phyloP scores from a whole-genome alignment of 2,329 filamentous ascomycete species.

The Epichloe scottii region DNA sequence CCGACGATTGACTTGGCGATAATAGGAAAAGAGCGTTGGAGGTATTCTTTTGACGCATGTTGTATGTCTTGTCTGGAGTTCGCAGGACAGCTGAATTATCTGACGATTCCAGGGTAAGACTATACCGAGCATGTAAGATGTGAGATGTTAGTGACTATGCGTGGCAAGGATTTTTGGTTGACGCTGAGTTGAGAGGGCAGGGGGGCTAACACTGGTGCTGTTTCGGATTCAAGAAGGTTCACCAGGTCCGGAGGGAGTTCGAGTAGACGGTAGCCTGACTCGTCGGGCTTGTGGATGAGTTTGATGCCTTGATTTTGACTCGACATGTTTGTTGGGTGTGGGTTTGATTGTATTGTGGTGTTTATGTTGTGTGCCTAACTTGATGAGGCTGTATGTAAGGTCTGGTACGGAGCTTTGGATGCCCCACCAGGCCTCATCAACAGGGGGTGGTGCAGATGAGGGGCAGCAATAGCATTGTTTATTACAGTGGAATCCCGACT shows the following conservation, averaged over 20 bases:
- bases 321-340: conserved; percentile 25
- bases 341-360: neutral
- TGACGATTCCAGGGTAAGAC: conserved; percentile 36
- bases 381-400: neutral
- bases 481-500: neutral
- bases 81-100: conserved; percentile 38
- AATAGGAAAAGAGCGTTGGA: conserved; percentile 53
- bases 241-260: conserved; percentile 49
- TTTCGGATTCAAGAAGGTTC: conserved; percentile 38
- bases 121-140: conserved; percentile 11
- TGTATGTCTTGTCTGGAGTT: conserved; percentile 39
- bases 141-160: neutral
- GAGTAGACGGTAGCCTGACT: conserved; percentile 44
- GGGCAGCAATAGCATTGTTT: neutral
- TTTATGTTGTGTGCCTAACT: neutral
- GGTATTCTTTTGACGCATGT: conserved; percentile 53
- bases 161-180: neutral
- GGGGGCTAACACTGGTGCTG: conserved; percentile 38
- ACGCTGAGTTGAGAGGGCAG: neutral
- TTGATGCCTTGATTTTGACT: conserved; percentile 36
- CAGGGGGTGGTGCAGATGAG: neutral
- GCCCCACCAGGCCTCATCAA: neutral
- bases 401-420: too few species aligned
- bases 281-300: conserved; percentile 35
- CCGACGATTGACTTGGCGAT: conserved; percentile 15